phyloP scores from a whole-genome alignment of 2,329 filamentous ascomycete species.

The Trichoderma aggressivum region DNA sequence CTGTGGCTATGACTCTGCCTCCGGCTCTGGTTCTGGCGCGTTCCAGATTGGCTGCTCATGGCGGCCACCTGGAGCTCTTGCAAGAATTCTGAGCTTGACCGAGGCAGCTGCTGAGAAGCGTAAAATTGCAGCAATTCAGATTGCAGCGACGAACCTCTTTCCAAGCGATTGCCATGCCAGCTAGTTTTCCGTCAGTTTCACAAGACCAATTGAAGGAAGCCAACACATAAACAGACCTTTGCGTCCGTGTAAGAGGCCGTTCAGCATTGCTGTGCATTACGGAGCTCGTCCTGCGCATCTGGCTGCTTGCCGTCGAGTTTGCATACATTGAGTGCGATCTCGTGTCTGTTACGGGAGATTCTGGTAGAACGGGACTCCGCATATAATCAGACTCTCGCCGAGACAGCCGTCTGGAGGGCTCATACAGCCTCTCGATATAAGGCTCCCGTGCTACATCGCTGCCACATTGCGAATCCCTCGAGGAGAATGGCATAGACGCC shows the following conservation, averaged over 20 bases:
- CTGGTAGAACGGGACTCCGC: not conserved
- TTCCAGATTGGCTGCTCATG: slow-evolving; percentile 4
- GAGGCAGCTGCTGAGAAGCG: slow-evolving; percentile 7
- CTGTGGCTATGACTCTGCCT: not conserved
- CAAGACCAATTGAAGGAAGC: not conserved
- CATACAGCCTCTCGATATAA: not conserved
- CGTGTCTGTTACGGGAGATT: not conserved
- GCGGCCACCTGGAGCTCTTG: slow-evolving; percentile 13
- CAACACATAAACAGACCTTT: slow-evolving; percentile 18
- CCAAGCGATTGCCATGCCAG: slow-evolving; percentile 17
- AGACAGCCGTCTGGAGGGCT: slow-evolving; percentile 9
- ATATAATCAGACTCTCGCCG: slow-evolving; percentile 14
- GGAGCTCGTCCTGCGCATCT: slow-evolving; percentile 15
- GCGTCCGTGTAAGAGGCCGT: slow-evolving; percentile 16
- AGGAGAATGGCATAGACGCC: slow-evolving; percentile 25
- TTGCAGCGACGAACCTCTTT: slow-evolving; percentile 8
- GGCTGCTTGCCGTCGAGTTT: not conserved
- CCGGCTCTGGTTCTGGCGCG: not conserved
- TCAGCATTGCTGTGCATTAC: slow-evolving; percentile 1
- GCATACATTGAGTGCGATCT: slow-evolving; percentile 15
- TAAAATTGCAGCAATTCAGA: slow-evolving; percentile 4
- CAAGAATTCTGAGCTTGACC: slow-evolving; percentile 12
- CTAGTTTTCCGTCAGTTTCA: not conserved
- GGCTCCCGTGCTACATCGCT: not conserved
- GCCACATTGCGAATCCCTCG: not conserved